These are phyloP conservation scores for Calonectria hongkongensis DNA, from an alignment of 2,329 filamentous ascomycete genomes.

Conservation along the genomic window DNA sequence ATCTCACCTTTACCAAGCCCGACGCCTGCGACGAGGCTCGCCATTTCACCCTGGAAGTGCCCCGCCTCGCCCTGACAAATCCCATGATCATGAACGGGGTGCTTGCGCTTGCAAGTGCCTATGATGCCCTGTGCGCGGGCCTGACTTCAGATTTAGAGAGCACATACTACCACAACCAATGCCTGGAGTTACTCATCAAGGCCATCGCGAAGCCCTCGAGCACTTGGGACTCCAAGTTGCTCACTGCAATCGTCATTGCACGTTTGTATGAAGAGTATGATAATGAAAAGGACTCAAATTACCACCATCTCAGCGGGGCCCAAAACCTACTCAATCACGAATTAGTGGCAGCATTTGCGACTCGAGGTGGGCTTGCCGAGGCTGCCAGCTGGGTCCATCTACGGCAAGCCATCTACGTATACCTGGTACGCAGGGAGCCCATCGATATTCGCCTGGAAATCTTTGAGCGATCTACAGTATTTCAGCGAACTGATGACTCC, in stretches of 20 bases:
- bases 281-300: slow-evolving; percentile 58
- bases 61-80: slow-evolving; percentile 66
- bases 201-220: slow-evolving; percentile 64
- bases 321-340: slow-evolving; percentile 60
- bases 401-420: slow-evolving; percentile 63
- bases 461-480: slow-evolving; percentile 46
- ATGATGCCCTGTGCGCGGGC: slow-evolving; percentile 61
- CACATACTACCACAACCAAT: slow-evolving; percentile 60
- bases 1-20: slow-evolving; percentile 16
- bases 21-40: slow-evolving; percentile 49
- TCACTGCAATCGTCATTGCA: slow-evolving; percentile 69
- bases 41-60: slow-evolving; percentile 67
- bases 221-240: slow-evolving; percentile 66
- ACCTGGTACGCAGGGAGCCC: slow-evolving; percentile 51
- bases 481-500: slow-evolving; percentile 42
- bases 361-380: slow-evolving; percentile 62
- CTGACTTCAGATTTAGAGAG: slow-evolving; percentile 42
- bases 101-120: slow-evolving; percentile 66
- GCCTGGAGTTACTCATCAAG: slow-evolving; percentile 67
- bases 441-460: slow-evolving; percentile 46
- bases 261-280: slow-evolving; percentile 67
- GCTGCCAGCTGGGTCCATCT: slow-evolving; percentile 63
- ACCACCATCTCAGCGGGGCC: slow-evolving; percentile 63
- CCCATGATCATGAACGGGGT: slow-evolving; percentile 69
- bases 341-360: slow-evolving; percentile 60